Percentiles rank a stretch among this genome's conserved stretches.
phyloP scores from a whole-genome alignment of 2,329 filamentous ascomycete species.

The Colletotrichum tamarilloi region DNA sequence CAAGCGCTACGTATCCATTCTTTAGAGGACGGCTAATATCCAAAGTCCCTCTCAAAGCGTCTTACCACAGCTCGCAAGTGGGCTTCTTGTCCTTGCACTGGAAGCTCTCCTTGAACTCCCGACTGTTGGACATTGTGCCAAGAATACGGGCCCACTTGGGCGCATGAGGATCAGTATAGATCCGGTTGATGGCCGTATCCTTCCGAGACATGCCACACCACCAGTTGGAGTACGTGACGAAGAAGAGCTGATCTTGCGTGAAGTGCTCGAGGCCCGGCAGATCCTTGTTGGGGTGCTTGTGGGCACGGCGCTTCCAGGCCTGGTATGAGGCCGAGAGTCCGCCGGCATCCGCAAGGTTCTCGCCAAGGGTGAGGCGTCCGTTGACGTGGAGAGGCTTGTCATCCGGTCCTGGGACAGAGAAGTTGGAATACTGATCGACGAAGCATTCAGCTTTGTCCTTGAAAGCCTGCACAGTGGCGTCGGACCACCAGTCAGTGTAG shows the following conservation, averaged over 20 bases:
- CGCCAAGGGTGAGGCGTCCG: constrained; percentile 71
- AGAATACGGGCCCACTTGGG: constrained; percentile 70
- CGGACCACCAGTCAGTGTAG: constrained; percentile 75
- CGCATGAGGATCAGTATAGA: constrained; percentile 74
- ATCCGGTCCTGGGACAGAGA: constrained; percentile 66
- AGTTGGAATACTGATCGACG: constrained; percentile 73
- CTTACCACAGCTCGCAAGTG: constrained; percentile 36
- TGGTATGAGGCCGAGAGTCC: constrained; percentile 71
- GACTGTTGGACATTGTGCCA: constrained; percentile 75
- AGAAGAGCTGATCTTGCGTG: constrained; percentile 76
- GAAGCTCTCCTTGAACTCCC: constrained; percentile 75
- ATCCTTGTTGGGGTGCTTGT: constrained; percentile 59
- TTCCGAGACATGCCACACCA: constrained; percentile 75
- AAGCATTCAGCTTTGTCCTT: constrained; percentile 72
- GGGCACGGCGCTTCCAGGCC: constrained; percentile 72
- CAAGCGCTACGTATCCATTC: background rate
- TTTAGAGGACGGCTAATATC: background rate
- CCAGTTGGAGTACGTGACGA: constrained; percentile 71
- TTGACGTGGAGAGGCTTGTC: constrained; percentile 70
- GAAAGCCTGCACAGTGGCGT: constrained; percentile 68
- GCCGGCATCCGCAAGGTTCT: constrained; percentile 79
- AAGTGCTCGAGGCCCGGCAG: constrained; percentile 72
- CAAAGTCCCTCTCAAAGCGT: background rate
- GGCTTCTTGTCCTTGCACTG: constrained; percentile 67
- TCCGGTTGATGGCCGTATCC: constrained; percentile 65